Evolutionary conservation across 2,329 filamentous ascomycete genomes (phyloP), one percentile per base, ranked within the genome.

Genomic region (Fusarium sp.): DNA sequence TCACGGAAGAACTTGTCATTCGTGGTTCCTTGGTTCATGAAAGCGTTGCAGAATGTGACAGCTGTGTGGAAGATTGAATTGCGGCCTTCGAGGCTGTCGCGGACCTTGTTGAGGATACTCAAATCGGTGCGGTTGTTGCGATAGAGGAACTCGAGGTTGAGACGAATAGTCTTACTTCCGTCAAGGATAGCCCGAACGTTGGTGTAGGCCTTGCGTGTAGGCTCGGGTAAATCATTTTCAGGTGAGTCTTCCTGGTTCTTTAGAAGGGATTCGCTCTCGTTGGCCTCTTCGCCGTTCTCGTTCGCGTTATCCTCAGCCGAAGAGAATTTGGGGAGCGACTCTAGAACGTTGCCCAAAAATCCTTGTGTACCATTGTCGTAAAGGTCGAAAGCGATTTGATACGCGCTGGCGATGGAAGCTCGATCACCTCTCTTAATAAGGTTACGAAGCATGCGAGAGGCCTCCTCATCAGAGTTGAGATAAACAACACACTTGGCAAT

Each of bases 341-440:
- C 89, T 76, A 95, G 90, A 46, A 99, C 93, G 81, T 96, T 98
- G 72, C 90, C 90, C 25, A 99, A 82, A 75, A 99, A 99, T 78
- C 98, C 96, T 76, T 99, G 96, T 0, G 96, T 98, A 72, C 96
- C 96, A 77, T 99, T 99, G 82, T 99, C 96, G 80, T 98, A 98
- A 8, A 99, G 86, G 76, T 99, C 96, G 76, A 99, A 99, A 3
- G 95, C 96, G 60, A 99, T 97, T 79, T 99, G 96, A 80, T 98
- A 99, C 20, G 96, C 96, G 51, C 93, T 91, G 21, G 94, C 92
- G 18, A 93, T 88, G 1, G 93, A 94, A 64, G 89, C 89, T 53
- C 89, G 86, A 72, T 97, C 93, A 8, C 90, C 93, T 70, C 92
- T 92, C 66, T 92, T 87, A 12, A 98, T 90, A 23, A 99, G 87